Percentiles rank a stretch among this genome's conserved stretches.
Conservation (phyloP, 257 asterid genomes). For the Anisodus tanguticus region DNA sequence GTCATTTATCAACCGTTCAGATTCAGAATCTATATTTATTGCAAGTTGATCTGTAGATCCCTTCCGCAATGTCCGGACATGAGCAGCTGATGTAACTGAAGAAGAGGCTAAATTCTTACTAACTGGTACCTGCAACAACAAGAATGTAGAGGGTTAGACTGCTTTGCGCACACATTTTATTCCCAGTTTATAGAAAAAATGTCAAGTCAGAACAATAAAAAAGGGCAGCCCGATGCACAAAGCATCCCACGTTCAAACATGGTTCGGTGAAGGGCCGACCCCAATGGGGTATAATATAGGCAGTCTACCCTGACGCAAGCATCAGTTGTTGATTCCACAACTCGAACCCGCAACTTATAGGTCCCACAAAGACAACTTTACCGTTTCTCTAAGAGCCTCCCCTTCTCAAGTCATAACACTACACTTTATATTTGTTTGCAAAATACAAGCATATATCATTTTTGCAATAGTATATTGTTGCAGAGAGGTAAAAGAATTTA, state of each 20-base stretch:
- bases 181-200: constrained; percentile 4
- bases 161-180: constrained; percentile 13
- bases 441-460: neutral
- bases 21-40: constrained; percentile 74
- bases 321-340: neutral
- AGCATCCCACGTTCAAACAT: neutral
- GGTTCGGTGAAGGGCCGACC: neutral
- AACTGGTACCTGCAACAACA: constrained; percentile 62
- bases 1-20: constrained; percentile 63
- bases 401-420: neutral
- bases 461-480: neutral
- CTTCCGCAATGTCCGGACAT: constrained; percentile 77
- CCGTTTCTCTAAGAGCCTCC: neutral
- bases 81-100: constrained; percentile 76
- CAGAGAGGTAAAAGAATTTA: neutral
- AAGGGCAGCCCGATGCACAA: neutral
- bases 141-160: constrained; percentile 18
- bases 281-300: neutral
- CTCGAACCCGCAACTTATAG: neutral
- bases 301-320: neutral
- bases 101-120: constrained; percentile 59
- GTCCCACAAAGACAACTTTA: constrained; percentile 11
- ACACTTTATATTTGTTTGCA: neutral
- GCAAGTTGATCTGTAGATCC: constrained; percentile 93
- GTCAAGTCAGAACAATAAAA: neutral